These are phyloP conservation scores for Flaveria trinervia DNA, from an alignment of 129 eudicot genomes.

Conservation along the genomic window DNA sequence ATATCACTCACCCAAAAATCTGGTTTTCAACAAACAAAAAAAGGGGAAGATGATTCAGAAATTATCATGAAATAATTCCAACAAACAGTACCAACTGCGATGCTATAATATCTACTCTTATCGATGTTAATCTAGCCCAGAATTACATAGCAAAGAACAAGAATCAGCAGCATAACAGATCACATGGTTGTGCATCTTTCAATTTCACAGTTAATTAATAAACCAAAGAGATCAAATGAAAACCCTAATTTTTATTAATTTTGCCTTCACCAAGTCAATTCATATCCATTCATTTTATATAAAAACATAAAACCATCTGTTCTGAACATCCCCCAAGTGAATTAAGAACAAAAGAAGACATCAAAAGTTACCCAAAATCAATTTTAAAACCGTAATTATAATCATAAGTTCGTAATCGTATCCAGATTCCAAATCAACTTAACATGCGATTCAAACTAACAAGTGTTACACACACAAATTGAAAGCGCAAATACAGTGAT, in stretches of 20 bases:
- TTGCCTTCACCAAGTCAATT: conserved; percentile 16
- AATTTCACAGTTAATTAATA: background rate
- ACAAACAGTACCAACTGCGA: background rate
- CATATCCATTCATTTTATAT: background rate
- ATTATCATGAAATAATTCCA: conserved; percentile 8
- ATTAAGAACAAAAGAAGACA: background rate
- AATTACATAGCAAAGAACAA: background rate
- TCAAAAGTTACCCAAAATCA: background rate
- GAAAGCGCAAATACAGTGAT: too few relatives aligned
- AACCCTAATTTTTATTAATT: background rate
- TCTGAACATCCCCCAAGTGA: background rate
- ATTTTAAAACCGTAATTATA: conserved; percentile 20
- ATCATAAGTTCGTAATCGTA: background rate
- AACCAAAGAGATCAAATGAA: background rate
- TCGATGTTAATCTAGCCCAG: background rate
- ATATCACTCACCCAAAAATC: conserved; percentile 13
- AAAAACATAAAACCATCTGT: background rate
- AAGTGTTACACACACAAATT: too few relatives aligned
- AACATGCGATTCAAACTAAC: too few relatives aligned
- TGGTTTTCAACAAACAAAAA: background rate
- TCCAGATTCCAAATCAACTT: too few relatives aligned
- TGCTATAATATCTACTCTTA: background rate
- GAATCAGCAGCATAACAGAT: background rate
- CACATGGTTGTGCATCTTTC: background rate
- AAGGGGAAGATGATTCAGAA: background rate